A percentile compares a stretch with the other conserved stretches of the same genome.
Conservation (phyloP, 2,329 filamentous ascomycete genomes). For the Fusarium albidum region DNA sequence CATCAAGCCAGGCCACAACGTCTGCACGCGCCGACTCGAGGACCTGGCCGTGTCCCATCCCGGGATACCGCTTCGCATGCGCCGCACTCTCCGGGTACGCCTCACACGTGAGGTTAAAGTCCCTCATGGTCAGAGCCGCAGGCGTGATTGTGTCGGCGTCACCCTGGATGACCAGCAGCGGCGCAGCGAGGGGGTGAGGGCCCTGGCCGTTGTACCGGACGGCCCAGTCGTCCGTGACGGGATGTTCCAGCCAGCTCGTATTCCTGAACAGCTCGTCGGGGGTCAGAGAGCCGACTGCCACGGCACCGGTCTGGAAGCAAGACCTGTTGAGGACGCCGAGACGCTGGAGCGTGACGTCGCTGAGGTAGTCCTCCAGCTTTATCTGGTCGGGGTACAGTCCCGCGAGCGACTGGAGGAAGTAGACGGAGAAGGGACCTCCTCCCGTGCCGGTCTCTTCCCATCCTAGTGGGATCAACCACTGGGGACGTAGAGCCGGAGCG, state of each 20-base stretch:
- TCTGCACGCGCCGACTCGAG: background rate
- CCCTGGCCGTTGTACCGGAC: conserved; percentile 22
- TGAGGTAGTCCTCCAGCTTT: conserved; percentile 8
- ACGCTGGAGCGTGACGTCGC: background rate
- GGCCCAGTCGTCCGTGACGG: background rate
- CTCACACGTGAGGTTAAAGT: conserved; percentile 25
- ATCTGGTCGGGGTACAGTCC: background rate
- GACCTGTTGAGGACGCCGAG: background rate
- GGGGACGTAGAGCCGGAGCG: conserved; percentile 5
- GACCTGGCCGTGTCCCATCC: conserved; percentile 5
- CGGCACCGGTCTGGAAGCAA: conserved; percentile 1
- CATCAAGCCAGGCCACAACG: conserved; percentile 1
- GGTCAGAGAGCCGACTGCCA: background rate
- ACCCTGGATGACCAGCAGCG: conserved; percentile 36
- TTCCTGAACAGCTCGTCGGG: conserved; percentile 6
- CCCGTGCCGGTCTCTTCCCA: background rate
- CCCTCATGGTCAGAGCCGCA: conserved; percentile 3
- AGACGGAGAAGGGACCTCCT: conserved; percentile 4
- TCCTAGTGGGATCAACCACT: background rate
- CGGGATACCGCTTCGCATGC: conserved; percentile 1
- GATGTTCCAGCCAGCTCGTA: conserved; percentile 3
- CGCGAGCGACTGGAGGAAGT: conserved; percentile 4
- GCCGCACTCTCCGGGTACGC: conserved; percentile 2
- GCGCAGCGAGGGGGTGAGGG: conserved; percentile 27
- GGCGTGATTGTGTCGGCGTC: conserved; percentile 25